Percentiles rank a stretch among this genome's conserved stretches.
Evolutionary conservation across 441 rosid genomes (phyloP).

Genomic region (Erodium trifolium): DNA sequence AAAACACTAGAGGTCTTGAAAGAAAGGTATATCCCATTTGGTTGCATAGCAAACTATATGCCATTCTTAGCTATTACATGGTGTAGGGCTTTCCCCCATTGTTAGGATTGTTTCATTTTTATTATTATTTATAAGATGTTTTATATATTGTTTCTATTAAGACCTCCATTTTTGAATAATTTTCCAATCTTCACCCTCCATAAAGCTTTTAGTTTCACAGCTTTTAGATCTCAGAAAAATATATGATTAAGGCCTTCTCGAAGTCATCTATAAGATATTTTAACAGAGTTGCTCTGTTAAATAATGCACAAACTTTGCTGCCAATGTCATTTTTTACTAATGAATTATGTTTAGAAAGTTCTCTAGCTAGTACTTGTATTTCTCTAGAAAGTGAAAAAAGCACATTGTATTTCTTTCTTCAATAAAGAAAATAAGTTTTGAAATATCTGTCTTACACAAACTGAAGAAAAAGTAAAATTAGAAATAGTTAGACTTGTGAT

Average conservation of each 20-base stretch:
- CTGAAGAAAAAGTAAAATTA: not conserved
- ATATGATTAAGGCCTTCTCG: not conserved
- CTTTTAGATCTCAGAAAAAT: not conserved
- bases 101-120: not conserved
- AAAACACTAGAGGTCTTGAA: constrained; percentile 85
- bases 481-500: not conserved
- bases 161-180: not conserved
- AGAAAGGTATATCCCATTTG: constrained; percentile 52
- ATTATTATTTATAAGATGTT: not conserved
- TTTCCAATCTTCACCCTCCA: not conserved
- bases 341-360: not conserved
- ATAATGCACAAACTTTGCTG: not conserved
- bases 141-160: not conserved
- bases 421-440: not conserved
- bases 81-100: not conserved
- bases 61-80: constrained; percentile 1
- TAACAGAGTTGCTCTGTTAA: not conserved
- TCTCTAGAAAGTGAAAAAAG: not conserved
- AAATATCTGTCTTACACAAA: not conserved
- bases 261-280: not conserved
- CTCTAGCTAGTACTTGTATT: not conserved
- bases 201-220: not conserved
- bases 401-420: not conserved
- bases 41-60: not conserved
- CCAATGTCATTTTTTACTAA: not conserved